Base-by-base conservation (phyloP, 495 filamentous ascomycete species). In the Aspergillus conjunctus region DNA sequence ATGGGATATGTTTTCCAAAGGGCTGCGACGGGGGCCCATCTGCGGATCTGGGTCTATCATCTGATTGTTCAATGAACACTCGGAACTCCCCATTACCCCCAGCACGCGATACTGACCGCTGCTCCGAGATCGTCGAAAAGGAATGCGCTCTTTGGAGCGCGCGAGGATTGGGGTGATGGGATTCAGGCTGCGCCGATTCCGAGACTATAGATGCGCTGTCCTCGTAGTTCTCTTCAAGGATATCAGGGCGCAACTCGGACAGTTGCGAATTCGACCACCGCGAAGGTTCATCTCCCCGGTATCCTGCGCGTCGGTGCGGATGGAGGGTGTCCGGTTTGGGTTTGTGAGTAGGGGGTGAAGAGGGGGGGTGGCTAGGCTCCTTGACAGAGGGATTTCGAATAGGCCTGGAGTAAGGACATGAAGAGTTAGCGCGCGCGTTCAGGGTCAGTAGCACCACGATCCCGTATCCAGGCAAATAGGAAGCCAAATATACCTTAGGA, bases 1-100 rank as follows among this genome's bases (percentile, higher is more conserved):
- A 87, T 43, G 94, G 92, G 57, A 97, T 95, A 8, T 89, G 83
- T 37, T 93, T 82, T 62, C 96, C 86, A 50, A 97, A 71, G 41
- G 87, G 74, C 17, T 86, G 86, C 41, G 81, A 71, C 22, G 67
- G 71, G 60, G 74, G 67, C 61, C 85, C 82, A 63, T 89, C 86
- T n/a, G 85, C 78, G 15, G 89, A 88, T 67, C 85, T 90, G 9
- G 91, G 85, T 80, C 76, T 63, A 76, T 84, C 64, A 78, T 85
- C 82, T 45, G 90, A 84, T 60, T 90, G 82, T 60, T 94, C 91
- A 61, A 96, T 96, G 53, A 94, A 86, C 60, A 96, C 86, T 70
- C 90, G 92, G 73, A 94, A 85, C 59, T 87, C 88, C 50, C 87
- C 89, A 10, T 62, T 71, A 54, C 66, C 67, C 54, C 71, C 73